Evolutionary conservation across 768 basidiomycete genomes (phyloP).

Genomic region (Auricularia cornea): DNA sequence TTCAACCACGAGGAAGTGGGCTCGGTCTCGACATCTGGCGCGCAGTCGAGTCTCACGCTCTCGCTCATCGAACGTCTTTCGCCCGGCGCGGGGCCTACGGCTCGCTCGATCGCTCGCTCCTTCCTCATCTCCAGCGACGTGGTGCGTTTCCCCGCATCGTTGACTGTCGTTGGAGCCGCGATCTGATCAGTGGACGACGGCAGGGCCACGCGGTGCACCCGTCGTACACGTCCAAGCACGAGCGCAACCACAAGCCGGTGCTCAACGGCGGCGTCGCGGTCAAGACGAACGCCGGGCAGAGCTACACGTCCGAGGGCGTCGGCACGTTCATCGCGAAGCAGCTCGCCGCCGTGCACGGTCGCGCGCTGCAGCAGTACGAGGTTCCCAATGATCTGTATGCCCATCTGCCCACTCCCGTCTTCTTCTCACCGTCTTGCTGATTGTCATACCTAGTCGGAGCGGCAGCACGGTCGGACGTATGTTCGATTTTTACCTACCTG

Average conservation of each 20-base stretch:
- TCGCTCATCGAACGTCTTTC: conserved; percentile 76
- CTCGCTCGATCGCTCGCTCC: conserved; percentile 64
- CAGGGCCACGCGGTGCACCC: conserved; percentile 74
- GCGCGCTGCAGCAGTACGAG: conserved; percentile 75
- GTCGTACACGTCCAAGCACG: conserved; percentile 73
- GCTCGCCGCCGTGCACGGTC: conserved; percentile 66
- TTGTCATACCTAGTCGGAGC: neutral
- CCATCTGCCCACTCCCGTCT: neutral
- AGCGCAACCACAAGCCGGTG: conserved; percentile 72
- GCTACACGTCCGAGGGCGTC: conserved; percentile 66
- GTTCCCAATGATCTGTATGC: conserved; percentile 72
- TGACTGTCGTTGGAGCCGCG: neutral
- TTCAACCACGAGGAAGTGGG: conserved; percentile 97
- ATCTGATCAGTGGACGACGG: neutral
- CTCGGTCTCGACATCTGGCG: conserved; percentile 72
- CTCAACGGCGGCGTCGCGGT: conserved; percentile 85
- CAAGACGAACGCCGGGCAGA: conserved; percentile 86
- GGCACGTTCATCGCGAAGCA: conserved; percentile 71
- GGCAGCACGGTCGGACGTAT: conserved; percentile 82
- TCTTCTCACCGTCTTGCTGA: neutral
- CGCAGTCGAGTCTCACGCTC: conserved; percentile 80
- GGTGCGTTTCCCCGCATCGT: conserved; percentile 15
- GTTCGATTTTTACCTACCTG: neutral
- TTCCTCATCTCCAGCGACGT: conserved; percentile 88
- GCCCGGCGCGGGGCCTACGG: conserved; percentile 51